phyloP scores from a whole-genome alignment of 129 eudicot species.

The Saposhnikovia divaricata region DNA sequence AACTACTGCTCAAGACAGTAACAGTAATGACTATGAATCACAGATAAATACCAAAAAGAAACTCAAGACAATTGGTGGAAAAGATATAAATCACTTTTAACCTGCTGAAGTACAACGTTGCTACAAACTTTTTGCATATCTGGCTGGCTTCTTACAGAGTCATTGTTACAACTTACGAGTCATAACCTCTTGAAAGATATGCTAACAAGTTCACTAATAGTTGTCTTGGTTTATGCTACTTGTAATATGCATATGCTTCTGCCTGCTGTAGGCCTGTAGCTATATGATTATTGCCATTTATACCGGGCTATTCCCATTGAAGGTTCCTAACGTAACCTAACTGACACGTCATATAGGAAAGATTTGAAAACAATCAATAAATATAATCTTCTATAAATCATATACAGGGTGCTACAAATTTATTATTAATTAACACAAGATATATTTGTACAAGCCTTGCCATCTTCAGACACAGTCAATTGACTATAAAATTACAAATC shows the following conservation, averaged over 20 bases:
- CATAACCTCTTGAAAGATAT: too few species aligned
- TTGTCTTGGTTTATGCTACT: too few species aligned
- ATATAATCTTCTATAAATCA: not conserved
- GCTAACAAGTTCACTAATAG: too few species aligned
- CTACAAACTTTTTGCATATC: conserved; percentile 37
- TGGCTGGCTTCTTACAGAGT: conserved; percentile 53
- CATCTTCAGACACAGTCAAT: not conserved
- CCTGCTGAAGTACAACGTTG: conserved; percentile 35
- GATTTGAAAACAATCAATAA: not conserved
- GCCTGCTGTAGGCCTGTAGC: too few species aligned
- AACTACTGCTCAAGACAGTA: too few species aligned
- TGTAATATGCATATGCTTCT: too few species aligned
- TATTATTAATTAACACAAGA: not conserved
- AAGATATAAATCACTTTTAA: not conserved
- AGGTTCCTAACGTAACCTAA: not conserved
- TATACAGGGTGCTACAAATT: not conserved
- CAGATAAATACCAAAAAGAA: not conserved
- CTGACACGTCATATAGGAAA: not conserved
- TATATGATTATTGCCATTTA: too few species aligned
- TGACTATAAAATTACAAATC: not conserved
- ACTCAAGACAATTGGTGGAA: not conserved
- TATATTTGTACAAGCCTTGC: not conserved
- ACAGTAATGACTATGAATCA: not conserved
- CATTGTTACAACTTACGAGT: too few species aligned
- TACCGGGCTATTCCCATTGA: too few species aligned